Evolutionary conservation across 192 early-diverging fungal genomes (phyloP), one percentile per base, ranked within the genome.

Genomic region (Chytriomyces sp.): DNA sequence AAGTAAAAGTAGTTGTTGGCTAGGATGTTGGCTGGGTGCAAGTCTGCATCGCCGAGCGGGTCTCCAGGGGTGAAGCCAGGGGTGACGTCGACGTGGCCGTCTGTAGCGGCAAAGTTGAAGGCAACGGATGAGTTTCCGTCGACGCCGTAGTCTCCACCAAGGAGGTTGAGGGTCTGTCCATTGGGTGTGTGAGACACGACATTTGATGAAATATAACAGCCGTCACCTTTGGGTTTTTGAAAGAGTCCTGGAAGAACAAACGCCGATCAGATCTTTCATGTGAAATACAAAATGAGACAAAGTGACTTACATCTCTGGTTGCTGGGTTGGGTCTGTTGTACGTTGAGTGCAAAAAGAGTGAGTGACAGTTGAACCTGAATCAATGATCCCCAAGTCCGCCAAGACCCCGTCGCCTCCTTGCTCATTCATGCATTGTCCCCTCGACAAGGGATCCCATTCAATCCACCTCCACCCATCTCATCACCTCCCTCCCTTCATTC

Each of bases 1-100:
- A 69, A 77, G 76, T 68, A 77, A 24, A 77, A 69, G 76, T 77
- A 77, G 67, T 77, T 77, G 48, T 11, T 59, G 0, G 67, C 76
- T 0, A 61, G 35, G 24, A 69, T 67, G 2, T 68, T 57, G 24
- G 44, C 48, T 3, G 76, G 76, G 45, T 77, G 76, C 43, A 77
- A 35, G 5, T 13, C 50, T 0, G 65, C 11, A 45, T 77, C 76
- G 8, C 50, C 44, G 67, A 69, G 24, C 16, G n/a, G 24, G 11
- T 45, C 28, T 10, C 18, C 20, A 20, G 53, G 16, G 20, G 53
- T 57, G 53, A 4, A 73, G 6, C 71, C 71, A 3, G 71, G 59
- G 2, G 43, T 62, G 0, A 73, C 53, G 5, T 45, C 60, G 28
- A 73, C 60, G 59, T 62, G 61, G 35, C 71, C 71, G 28, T 60